Base-by-base conservation (phyloP, 441 rosid genomes). In the Hypseocharis bilobata region DNA sequence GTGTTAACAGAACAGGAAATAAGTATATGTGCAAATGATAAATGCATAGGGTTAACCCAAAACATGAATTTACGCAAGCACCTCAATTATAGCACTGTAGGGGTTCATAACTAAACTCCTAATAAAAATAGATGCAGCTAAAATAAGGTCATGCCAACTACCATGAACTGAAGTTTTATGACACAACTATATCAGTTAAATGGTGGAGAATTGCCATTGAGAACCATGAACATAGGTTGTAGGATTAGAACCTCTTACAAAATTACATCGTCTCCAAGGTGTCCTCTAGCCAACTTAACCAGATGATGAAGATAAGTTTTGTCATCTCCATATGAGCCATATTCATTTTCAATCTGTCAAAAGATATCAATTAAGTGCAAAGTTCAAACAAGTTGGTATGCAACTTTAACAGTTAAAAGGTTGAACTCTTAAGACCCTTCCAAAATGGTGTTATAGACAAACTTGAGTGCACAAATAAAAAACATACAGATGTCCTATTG, bases 291-390 rank as follows among this genome's bases (percentile, higher is more conserved):
- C 76, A 86, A 45, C 49, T 68, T 69, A 10, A 76, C 92, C 56
- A 92, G 82, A 76, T 83, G 84, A 60, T 68, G 82, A 75, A 92
- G 96, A 80, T 92, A 92, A 55, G 76, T 77, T 84, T 90, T 82
- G 74, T 92, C 98, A 63, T 86, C 82, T 66, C 96, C 98, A 82
- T 80, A 92, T 42, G 98, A 92, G 59, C 98, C 98, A 79, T 76
- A 92, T 80, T 92, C 98, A 81, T 92, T 90, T 84, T 92, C 97
- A 63, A 90, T 83, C 98, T 92, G 89, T 66, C 66, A 68, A 78
- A 65, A 65, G 62, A 72, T 42, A 6, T 38, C 67, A 23, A 60
- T 47, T 51, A 22, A 45, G 56, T 69, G 38, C 58, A 40, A 65
- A n/a, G n/a, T n/a, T n/a, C n/a, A n/a, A n/a, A n/a, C n/a, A n/a